phyloP scores from a whole-genome alignment of 805 yeast genomes.

The Yamadazyma takamatsuzukensis region DNA sequence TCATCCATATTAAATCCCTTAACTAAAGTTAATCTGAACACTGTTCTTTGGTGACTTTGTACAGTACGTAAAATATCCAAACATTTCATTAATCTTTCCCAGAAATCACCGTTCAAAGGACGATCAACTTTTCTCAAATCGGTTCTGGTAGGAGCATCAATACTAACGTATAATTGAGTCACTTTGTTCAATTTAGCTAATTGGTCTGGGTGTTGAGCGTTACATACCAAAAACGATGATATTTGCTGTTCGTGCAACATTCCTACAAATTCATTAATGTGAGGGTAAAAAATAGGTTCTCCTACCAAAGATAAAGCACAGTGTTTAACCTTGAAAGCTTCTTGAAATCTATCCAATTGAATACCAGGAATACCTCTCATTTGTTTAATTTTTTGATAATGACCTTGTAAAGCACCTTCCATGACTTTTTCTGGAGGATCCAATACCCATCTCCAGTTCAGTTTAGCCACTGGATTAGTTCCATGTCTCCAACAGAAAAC shows the following conservation, averaged over 20 bases:
- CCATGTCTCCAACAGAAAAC: constrained; percentile 98
- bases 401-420: constrained; percentile 84
- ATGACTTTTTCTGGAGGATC: constrained; percentile 83
- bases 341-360: constrained; percentile 82
- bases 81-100: constrained; percentile 84
- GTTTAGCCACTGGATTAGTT: constrained; percentile 92
- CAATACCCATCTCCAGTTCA: constrained; percentile 91
- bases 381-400: constrained; percentile 87
- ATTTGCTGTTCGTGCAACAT: constrained; percentile 78
- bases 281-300: constrained; percentile 91
- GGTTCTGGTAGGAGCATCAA: constrained; percentile 86
- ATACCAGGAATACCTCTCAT: constrained; percentile 96
- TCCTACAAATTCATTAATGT: constrained; percentile 78
- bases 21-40: constrained; percentile 83
- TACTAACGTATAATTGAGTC: constrained; percentile 87
- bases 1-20: constrained; percentile 90
- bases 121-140: constrained; percentile 82
- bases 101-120: constrained; percentile 84
- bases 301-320: constrained; percentile 93
- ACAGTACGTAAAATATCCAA: constrained; percentile 70
- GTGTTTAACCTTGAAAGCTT: constrained; percentile 84
- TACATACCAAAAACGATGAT: constrained; percentile 86
- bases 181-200: constrained; percentile 66
- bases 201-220: constrained; percentile 93
- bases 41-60: constrained; percentile 84